Base-by-base conservation (phyloP, 164 flowering plant species). In the Akebia trifoliata region DNA sequence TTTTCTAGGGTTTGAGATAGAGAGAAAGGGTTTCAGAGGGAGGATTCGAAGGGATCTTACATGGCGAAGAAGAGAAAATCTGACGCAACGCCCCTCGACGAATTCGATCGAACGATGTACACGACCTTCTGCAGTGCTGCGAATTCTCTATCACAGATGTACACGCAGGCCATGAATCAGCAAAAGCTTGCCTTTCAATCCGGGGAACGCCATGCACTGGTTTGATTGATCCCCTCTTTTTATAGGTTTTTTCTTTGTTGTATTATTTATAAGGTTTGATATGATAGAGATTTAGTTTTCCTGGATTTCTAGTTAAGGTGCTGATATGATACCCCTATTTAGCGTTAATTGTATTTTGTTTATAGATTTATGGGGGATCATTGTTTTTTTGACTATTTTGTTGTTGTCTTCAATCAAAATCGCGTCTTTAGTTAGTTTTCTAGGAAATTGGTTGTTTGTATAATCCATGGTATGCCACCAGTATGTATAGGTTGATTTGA, bases 61-160 rank as follows among this genome's bases (percentile, higher is more conserved):
- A 85, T 89, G 97, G 80, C 73, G 71, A 89, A 89, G 85, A 89
- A 86, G 86, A 78, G 92, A 78, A 89, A 89, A 62, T 78, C 94
- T 8, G 83, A 62, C 0, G 89, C 87, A 22, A 72, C 82, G 43
- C 66, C 85, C 58, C 76, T 89, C 8, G 97, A 89, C 39, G 97
- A 89, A 75, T 81, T 86, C 26, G 97, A 89, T 74, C 85, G 97
- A 10, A 80, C 71, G 57, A 85, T 86, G 87, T 80, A 86, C 77
- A 60, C 82, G 40, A 70, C 84, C 50, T 89, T 89, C 72, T 78
- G 97, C 73, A 70, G 77, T 70, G 87, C 90, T 14, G 97, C 97
- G 12, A 89, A 83, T 65, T 82, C 90, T 11, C 83, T 89, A 4
- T 86, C 97, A 0, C 97, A 86, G 74, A 86, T 89, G 15, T 86